Base-by-base conservation (phyloP, 1,139 yeast genomes). In the Yamadazyma dendronema region DNA sequence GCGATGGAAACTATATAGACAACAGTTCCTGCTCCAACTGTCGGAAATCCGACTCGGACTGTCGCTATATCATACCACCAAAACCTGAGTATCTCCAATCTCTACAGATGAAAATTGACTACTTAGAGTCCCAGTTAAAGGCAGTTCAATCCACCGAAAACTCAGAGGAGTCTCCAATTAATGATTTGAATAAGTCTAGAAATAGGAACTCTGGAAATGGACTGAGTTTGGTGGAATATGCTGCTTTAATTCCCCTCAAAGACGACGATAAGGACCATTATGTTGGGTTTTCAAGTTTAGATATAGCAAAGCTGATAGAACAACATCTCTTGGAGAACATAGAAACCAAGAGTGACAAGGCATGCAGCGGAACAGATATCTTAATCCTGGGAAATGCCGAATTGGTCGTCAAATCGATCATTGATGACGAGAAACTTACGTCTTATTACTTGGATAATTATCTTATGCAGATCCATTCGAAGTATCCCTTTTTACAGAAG, bases 241-340 rank as follows among this genome's bases (percentile, higher is more conserved):
- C 46, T 9, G 46, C 46, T 4, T 39, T 28, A 7, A 35, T 42
- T n/a, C 46, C 46, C 2, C 34, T 42, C 29, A 41, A 36, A 12
- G 37, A 38, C 31, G 46, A 42, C 28, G 36, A 36, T 11, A 27
- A 34, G 19, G 26, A 34, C 21, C 30, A 41, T 9, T 42, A 42
- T 30, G 39, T 42, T 10, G 46, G 46, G 7, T 31, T 27, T 16
- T 31, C 39, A 7, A 35, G 40, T 4, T 33, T 38, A 9, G 34
- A 32, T 23, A 37, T 42, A 2, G 44, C 44, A 7, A 29, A 33
- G 17, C 30, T 41, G 37, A 24, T 42, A n/a, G 39, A 41, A 35
- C 27, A 37, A 19, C 40, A 41, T 25, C 32, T 41, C 4, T 19
- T 31, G n/a, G 29, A 40, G 4, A 34, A 40, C 17, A 17, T 19